Percentiles rank a stretch among this genome's conserved stretches.
phyloP scores from a whole-genome alignment of 768 basidiomycete species.

The Suillus subluteus region DNA sequence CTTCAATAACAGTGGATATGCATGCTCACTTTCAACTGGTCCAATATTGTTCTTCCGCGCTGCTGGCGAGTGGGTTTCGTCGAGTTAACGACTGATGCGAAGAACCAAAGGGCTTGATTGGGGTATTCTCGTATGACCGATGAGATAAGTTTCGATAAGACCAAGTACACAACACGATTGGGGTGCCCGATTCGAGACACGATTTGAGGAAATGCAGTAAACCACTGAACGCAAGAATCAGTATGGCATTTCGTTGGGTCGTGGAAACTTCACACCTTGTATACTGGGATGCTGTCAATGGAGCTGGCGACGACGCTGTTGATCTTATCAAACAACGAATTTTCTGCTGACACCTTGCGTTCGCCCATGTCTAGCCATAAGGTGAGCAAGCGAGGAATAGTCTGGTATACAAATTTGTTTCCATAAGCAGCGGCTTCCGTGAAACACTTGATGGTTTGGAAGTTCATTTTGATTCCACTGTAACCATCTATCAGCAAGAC shows the following conservation, averaged over 20 bases:
- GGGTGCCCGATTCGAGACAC: constrained; percentile 89
- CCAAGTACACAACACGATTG: constrained; percentile 59
- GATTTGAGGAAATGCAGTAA: constrained; percentile 94
- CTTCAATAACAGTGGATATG: background rate
- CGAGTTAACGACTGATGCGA: constrained; percentile 86
- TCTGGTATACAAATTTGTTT: constrained; percentile 96
- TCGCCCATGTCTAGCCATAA: constrained; percentile 96
- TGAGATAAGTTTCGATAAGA: constrained; percentile 68
- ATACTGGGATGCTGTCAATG: constrained; percentile 67
- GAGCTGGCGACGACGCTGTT: constrained; percentile 58
- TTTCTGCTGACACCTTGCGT: constrained; percentile 24
- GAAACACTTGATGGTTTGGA: constrained; percentile 68
- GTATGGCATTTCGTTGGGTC: background rate
- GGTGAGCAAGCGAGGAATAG: constrained; percentile 90
- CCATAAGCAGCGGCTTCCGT: constrained; percentile 74
- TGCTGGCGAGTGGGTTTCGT: constrained; percentile 61
- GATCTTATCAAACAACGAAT: constrained; percentile 55
- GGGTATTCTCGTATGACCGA: constrained; percentile 83
- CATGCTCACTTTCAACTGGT: constrained; percentile 56
- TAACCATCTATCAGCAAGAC: constrained; percentile 4
- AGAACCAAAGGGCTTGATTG: constrained; percentile 91
- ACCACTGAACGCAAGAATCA: constrained; percentile 65
- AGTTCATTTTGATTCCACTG: constrained; percentile 67
- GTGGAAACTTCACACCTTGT: constrained; percentile 60
- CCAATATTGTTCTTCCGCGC: constrained; percentile 63